These are phyloP conservation scores for Persicaria tinctoria DNA, from an alignment of 148 eudicot genomes.

Conservation along the genomic window DNA sequence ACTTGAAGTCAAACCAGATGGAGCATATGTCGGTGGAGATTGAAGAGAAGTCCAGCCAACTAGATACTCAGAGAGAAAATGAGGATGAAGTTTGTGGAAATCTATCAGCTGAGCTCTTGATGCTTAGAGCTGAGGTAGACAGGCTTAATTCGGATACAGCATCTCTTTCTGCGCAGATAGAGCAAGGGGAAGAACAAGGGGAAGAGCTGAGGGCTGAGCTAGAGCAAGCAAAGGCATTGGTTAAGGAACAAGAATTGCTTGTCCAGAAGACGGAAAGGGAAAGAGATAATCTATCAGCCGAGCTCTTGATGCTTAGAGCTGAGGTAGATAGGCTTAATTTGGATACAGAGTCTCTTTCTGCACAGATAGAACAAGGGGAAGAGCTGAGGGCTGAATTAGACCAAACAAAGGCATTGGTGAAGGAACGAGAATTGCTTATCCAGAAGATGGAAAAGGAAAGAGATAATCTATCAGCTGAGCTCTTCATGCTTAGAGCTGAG, in stretches of 20 bases:
- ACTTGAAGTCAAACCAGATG: conserved; percentile 28
- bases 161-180: background rate
- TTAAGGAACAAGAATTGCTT: conserved; percentile 15
- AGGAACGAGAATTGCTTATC: conserved; percentile 16
- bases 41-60: conserved; percentile 23
- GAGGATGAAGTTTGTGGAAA: background rate
- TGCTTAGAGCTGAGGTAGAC: too few species aligned
- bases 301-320: too few species aligned
- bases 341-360: too few species aligned
- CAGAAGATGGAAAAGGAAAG: conserved; percentile 32
- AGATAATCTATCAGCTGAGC: conserved; percentile 20
- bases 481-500: background rate
- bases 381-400: conserved; percentile 21
- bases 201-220: conserved; percentile 21
- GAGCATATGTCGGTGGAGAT: conserved; percentile 35
- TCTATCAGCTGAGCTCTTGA: background rate
- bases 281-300: conserved; percentile 19
- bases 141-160: too few species aligned
- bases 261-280: conserved; percentile 36
- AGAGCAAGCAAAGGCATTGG: conserved; percentile 26
- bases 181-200: background rate
- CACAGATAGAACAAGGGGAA: too few species aligned
- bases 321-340: too few species aligned
- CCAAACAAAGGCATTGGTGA: conserved; percentile 27
- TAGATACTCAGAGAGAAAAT: background rate